Percentiles rank a stretch among this genome's conserved stretches.
These are phyloP conservation scores for Aspergillus nidulans DNA, from an alignment of 495 filamentous ascomycete genomes.

Conservation along the genomic window DNA sequence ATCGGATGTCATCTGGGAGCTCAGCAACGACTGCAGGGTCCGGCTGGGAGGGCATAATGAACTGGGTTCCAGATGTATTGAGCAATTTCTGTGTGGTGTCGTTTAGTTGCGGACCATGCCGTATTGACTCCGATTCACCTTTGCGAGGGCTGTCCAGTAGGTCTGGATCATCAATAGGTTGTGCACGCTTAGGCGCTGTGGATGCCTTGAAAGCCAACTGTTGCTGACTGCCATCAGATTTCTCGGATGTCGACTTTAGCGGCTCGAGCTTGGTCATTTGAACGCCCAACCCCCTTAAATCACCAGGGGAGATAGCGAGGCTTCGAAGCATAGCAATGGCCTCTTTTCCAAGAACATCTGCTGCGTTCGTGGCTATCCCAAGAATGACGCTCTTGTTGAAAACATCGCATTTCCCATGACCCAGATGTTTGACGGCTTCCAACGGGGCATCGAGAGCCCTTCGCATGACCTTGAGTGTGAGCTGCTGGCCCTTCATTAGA, in stretches of 20 bases:
- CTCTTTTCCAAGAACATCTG: constrained; percentile 68
- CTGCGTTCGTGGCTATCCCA: constrained; percentile 73
- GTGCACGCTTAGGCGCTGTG: constrained; percentile 27
- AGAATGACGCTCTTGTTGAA: constrained; percentile 83
- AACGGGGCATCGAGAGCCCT: constrained; percentile 80
- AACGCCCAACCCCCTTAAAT: constrained; percentile 82
- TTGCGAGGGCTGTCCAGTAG: constrained; percentile 66
- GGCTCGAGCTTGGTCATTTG: constrained; percentile 90
- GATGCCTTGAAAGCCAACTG: constrained; percentile 55
- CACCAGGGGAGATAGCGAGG: constrained; percentile 82
- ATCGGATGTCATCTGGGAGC: constrained; percentile 73
- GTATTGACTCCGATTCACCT: constrained; percentile 47
- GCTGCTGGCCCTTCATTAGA: constrained; percentile 75
- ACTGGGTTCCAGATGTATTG: constrained; percentile 80
- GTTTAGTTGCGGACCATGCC: constrained; percentile 37
- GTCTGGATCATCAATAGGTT: constrained; percentile 42
- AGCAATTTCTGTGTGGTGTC: constrained; percentile 61
- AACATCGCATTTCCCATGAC: constrained; percentile 90
- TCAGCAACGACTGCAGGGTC: constrained; percentile 73
- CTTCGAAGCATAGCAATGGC: constrained; percentile 75
- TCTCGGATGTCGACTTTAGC: constrained; percentile 48
- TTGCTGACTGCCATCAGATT: constrained; percentile 57
- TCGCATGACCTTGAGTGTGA: constrained; percentile 92
- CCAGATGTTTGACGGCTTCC: constrained; percentile 90
- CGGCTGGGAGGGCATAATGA: constrained; percentile 75